Evolutionary conservation across 139 green algal genomes (phyloP).

Genomic region (Closterium sp.): DNA sequence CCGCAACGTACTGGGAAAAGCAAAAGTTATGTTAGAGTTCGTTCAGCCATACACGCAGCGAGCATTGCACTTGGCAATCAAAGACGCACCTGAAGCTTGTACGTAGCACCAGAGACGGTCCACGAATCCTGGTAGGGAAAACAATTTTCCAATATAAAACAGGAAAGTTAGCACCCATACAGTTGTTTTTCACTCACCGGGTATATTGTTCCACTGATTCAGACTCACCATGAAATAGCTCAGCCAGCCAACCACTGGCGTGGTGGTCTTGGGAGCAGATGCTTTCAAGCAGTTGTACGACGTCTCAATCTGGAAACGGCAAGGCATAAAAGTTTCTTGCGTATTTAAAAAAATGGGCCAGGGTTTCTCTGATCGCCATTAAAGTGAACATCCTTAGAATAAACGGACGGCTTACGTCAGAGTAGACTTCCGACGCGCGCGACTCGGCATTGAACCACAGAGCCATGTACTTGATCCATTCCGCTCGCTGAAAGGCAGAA

Average conservation of each 20-base stretch:
- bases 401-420: background rate
- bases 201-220: background rate
- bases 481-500: slow-evolving; percentile 4
- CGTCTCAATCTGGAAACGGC: slow-evolving; percentile 1
- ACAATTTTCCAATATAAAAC: background rate
- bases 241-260: slow-evolving; percentile 17
- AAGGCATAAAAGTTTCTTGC: background rate
- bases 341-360: too few relatives aligned
- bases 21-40: background rate
- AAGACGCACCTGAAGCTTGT: background rate
- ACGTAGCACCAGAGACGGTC: background rate
- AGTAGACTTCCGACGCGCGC: slow-evolving; percentile 25
- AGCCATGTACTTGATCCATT: slow-evolving; percentile 51
- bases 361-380: too few relatives aligned
- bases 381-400: background rate
- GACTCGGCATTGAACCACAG: slow-evolving; percentile 50
- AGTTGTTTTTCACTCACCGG: background rate
- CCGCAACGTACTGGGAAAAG: background rate
- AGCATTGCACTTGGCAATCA: background rate
- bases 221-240: background rate
- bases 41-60: background rate
- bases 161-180: background rate
- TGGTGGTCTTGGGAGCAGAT: background rate
- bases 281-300: slow-evolving; percentile 22
- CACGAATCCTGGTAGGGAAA: background rate